Conservation (phyloP, 2,329 filamentous ascomycete species). For the Ascochyta koolunga region DNA sequence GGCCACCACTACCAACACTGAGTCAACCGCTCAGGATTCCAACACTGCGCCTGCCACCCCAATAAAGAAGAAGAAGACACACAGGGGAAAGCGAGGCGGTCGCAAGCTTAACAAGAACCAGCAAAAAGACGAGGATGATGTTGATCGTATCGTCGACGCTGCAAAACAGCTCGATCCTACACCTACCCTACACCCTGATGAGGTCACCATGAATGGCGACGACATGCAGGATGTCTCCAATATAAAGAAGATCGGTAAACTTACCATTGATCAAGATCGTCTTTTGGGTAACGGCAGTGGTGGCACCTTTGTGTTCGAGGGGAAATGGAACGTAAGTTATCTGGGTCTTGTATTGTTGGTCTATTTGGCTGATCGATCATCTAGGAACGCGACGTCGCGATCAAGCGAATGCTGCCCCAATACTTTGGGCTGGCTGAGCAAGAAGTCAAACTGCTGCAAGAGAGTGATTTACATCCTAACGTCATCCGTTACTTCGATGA, state of each 20-base stretch:
- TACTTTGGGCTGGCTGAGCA: slow-evolving; percentile 96
- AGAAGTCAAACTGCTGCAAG: slow-evolving; percentile 86
- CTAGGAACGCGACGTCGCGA: slow-evolving; percentile 81
- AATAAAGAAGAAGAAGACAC: slow-evolving; percentile 57
- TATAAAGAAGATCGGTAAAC: slow-evolving; percentile 64
- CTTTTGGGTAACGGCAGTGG: slow-evolving; percentile 82
- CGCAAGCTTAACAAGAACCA: slow-evolving; percentile 53
- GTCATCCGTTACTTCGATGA: slow-evolving; percentile 97
- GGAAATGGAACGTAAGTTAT: slow-evolving; percentile 73
- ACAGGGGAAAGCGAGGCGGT: slow-evolving; percentile 56
- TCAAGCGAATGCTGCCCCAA: slow-evolving; percentile 95
- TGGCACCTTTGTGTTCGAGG: slow-evolving; percentile 93
- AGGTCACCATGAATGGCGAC: slow-evolving; percentile 49
- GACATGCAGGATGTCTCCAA: slow-evolving; percentile 55
- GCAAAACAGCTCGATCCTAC: slow-evolving; percentile 46
- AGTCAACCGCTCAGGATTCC: slow-evolving; percentile 31
- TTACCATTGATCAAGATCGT: slow-evolving; percentile 65
- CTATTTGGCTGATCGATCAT: not conserved
- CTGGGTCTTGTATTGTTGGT: not conserved
- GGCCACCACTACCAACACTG: slow-evolving; percentile 17
- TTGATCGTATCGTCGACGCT: slow-evolving; percentile 49
- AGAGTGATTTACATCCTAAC: slow-evolving; percentile 95
- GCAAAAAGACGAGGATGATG: slow-evolving; percentile 44
- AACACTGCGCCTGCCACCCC: slow-evolving; percentile 32
- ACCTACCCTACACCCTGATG: slow-evolving; percentile 47